Base-by-base conservation (phyloP, 164 flowering plant genomes). In the Amborella trichopoda region DNA sequence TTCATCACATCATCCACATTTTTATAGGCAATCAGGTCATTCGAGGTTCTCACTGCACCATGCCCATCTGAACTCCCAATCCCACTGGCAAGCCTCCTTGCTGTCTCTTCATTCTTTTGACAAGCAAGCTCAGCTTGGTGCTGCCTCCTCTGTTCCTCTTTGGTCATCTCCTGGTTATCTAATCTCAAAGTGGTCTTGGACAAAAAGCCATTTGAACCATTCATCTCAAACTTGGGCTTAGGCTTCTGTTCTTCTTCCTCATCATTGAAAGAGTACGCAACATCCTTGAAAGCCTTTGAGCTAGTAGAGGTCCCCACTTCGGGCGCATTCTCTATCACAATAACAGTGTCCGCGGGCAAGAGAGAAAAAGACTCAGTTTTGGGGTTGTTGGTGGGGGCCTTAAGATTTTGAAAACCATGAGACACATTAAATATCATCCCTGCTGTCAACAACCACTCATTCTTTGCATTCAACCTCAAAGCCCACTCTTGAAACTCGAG, bases 81-180 rank as follows among this genome's bases (percentile, higher is more conserved):
- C 17, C 59, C 79, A 51, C 90, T 94, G 28, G 87, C 87, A 46
- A 83, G 75, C 40, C 96, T 40, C 48, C 85, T 45, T 6, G 85
- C 87, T 44, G 87, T 83, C 63, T 87, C 96, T 70, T 83, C 84
- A 60, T 80, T 81, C 62, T 87, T 83, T 51, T 81, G 86, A 0
- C 75, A 78, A 3, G 90, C 96, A 48, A 83, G 81, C 54, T 75
- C 90, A 11, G 89, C 90, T 59, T 83, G 94, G 57, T 87, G 89
- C 72, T 70, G 87, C 68, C 80, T 75, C 33, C 94, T 58, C 0
- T 62, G 54, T 59, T 81, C 96, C 46, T 86, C 95, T 55, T 76
- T 81, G 26, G 88, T 66, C 40, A 74, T 69, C 54, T 80, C 95
- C 9, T 69, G 76, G 49, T 80, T 70, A 52, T 69, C 82, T 26